Evolutionary conservation across 805 yeast species (phyloP).

Genomic region (Metschnikowia gruessii): DNA sequence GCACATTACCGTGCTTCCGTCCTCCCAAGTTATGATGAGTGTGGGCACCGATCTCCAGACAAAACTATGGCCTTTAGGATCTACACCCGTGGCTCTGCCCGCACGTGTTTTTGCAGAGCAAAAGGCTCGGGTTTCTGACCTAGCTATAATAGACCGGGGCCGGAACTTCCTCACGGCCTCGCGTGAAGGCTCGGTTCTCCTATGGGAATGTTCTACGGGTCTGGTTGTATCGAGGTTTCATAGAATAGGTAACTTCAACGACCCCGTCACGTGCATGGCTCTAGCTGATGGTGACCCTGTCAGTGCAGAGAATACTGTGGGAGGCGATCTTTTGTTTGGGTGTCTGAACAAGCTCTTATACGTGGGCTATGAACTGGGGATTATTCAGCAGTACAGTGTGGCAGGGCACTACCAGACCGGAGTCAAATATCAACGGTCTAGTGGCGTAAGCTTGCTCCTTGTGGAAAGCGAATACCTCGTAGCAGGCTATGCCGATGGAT

Average conservation of each 20-base stretch:
- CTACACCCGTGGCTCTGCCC: constrained; percentile 17
- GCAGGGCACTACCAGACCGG: constrained; percentile 19
- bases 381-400: constrained; percentile 24
- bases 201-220: constrained; percentile 74
- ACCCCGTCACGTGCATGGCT: constrained; percentile 21
- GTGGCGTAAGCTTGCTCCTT: constrained; percentile 18
- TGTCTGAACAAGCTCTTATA: constrained; percentile 42
- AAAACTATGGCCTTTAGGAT: constrained; percentile 55
- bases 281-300: constrained; percentile 2
- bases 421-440: constrained; percentile 1
- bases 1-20: constrained; percentile 54
- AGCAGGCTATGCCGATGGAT: constrained; percentile 20
- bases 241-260: constrained; percentile 22
- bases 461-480: constrained; percentile 12
- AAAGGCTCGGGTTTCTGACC: constrained; percentile 44
- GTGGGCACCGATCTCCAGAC: constrained; percentile 57
- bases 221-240: constrained; percentile 35
- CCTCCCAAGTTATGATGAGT: constrained; percentile 57
- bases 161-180: constrained; percentile 60
- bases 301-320: constrained; percentile 1
- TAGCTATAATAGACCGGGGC: constrained; percentile 59
- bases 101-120: constrained; percentile 51
- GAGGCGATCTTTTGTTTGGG: constrained; percentile 41
- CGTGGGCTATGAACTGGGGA: constrained; percentile 44
- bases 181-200: constrained; percentile 50